Conservation (phyloP, 345 rosid species). For the Barbarea vulgaris region DNA sequence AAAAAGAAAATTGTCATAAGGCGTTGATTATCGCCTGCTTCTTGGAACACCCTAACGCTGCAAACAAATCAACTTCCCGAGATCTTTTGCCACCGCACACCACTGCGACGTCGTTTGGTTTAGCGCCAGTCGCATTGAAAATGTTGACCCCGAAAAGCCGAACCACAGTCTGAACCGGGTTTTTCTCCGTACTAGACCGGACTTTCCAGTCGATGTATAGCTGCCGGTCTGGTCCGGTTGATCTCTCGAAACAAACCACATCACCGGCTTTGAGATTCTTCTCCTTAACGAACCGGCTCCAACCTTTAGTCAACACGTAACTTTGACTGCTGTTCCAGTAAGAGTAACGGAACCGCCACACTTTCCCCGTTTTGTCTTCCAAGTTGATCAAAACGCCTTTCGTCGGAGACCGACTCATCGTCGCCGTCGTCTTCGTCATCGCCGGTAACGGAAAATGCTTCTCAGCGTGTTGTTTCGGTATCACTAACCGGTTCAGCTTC, state of each 20-base stretch:
- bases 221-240: conserved; percentile 72
- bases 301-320: conserved; percentile 90
- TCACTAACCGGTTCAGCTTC: conserved; percentile 86
- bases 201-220: conserved; percentile 64
- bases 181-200: conserved; percentile 36
- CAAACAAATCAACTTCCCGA: conserved; percentile 59
- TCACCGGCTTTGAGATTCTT: conserved; percentile 83
- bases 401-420: conserved; percentile 33
- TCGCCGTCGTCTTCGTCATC: background rate
- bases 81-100: conserved; percentile 54
- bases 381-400: conserved; percentile 75
- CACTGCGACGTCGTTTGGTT: conserved; percentile 50
- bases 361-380: conserved; percentile 73
- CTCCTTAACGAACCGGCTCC: conserved; percentile 96
- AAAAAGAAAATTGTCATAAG: conserved; percentile 52
- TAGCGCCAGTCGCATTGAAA: conserved; percentile 47
- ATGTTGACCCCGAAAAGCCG: conserved; percentile 62
- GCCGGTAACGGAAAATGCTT: conserved; percentile 65
- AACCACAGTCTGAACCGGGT: conserved; percentile 35
- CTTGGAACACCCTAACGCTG: conserved; percentile 59
- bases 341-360: conserved; percentile 95
- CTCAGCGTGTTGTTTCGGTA: conserved; percentile 95
- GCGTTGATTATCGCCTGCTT: conserved; percentile 70
- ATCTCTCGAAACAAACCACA: conserved; percentile 74
- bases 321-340: conserved; percentile 99